Evolutionary conservation across 371 early-diverging fungal genomes (phyloP), one percentile per base, ranked within the genome.

Genomic region (Phascolomyces articulosus): DNA sequence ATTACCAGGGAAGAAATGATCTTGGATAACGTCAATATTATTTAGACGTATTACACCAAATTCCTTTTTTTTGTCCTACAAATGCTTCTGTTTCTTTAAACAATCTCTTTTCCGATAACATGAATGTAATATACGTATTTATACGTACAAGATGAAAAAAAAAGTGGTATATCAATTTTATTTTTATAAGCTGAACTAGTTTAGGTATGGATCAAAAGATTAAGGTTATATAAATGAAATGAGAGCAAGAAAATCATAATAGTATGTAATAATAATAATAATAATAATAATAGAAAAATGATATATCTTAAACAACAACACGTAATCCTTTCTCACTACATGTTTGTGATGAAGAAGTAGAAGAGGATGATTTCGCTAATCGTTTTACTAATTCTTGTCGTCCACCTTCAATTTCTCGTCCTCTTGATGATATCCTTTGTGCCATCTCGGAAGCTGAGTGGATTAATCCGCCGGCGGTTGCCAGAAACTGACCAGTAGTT

Each of bases 401-500:
- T 20, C 62, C 62, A 23, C 47, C 38, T 53, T 61, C 54, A 24
- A 51, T 61, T 20, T 59, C 60, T 16, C 48, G 41, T 16, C 47
- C 60, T n/a, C 60, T 24, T 16, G 40, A 40, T 18, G 62, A 53
- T 40, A 61, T 29, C 3, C 47, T n/a, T n/a, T 26, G 54, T 1
- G 73, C 77, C 13, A 76, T 77, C 29, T 71, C 78, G 28, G 72
- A 65, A 3, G 87, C 87, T 3, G 84, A 73, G 67, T 79, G 71
- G 15, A 87, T 58, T 49, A 86, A 73, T 31, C 79, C 80, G 20
- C 88, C 88, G 2, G 83, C 76, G 0, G 75, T 68, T n/a, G 82
- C 74, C 60, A 88, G 40, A 2, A 87, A 55, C 38, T 74, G 61
- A 1, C 87, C 88, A 40, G 82, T 40, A 58, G 79, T 79, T 20